Conservation (phyloP, 208 protist species). For the Acanthamoeba castellanii region DNA sequence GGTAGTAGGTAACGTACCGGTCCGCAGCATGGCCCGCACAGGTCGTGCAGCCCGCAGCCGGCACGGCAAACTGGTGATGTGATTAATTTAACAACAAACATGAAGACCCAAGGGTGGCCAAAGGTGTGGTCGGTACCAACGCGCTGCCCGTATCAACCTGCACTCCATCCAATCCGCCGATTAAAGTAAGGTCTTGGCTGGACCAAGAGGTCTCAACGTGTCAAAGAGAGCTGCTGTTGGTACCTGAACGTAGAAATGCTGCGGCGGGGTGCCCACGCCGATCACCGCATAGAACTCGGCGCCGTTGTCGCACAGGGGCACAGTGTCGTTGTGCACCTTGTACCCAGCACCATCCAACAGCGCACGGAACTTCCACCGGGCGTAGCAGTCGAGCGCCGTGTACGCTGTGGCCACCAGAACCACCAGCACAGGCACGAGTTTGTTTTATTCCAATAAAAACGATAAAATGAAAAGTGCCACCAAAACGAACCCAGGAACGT, state of each 20-base stretch:
- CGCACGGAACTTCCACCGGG: neutral
- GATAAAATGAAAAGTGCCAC: neutral
- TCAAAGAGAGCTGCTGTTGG: neutral
- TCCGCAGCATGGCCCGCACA: constrained; percentile 26
- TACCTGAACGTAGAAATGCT: constrained; percentile 51
- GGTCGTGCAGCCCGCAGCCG: neutral
- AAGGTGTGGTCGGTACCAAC: neutral
- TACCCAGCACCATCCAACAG: neutral
- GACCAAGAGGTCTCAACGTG: neutral
- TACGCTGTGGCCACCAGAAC: neutral
- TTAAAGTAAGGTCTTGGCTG: neutral
- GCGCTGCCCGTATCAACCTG: constrained; percentile 61
- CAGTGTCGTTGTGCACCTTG: constrained; percentile 7
- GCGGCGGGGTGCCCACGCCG: constrained; percentile 17
- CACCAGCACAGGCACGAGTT: neutral
- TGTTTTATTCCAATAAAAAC: neutral
- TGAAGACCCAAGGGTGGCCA: neutral
- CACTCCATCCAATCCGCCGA: neutral
- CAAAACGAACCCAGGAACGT: neutral
- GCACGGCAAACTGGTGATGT: constrained; percentile 29
- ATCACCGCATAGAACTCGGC: constrained; percentile 52
- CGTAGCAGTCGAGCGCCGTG: constrained; percentile 10
- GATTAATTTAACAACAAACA: neutral
- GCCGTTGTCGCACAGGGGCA: constrained; percentile 37
- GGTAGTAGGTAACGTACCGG: neutral